Percentiles rank a stretch among this genome's conserved stretches.
Conservation (phyloP, 148 eudicot genomes). For the Bassia scoparia region DNA sequence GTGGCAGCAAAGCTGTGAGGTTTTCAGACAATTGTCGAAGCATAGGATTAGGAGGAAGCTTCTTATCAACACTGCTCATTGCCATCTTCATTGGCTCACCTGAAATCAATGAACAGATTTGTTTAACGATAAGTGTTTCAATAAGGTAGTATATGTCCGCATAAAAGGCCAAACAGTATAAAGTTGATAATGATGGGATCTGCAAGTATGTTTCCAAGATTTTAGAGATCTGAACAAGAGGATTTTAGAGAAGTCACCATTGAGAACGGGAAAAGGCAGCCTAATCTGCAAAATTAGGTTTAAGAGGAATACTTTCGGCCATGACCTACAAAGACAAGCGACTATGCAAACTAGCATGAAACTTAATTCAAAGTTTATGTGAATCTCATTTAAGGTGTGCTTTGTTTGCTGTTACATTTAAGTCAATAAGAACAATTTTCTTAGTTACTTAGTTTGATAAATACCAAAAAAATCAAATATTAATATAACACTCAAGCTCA, state of each 20-base stretch:
- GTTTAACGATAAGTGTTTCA: background rate
- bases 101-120: constrained; percentile 30
- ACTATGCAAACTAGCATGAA: too few relatives aligned
- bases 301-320: background rate
- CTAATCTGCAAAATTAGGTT: background rate
- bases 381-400: too few relatives aligned
- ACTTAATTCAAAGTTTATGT: too few relatives aligned
- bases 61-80: constrained; percentile 41
- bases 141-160: constrained; percentile 7
- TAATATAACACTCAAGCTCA: too few relatives aligned
- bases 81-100: constrained; percentile 95
- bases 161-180: background rate
- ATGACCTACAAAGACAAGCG: background rate
- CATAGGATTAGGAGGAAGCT: constrained; percentile 42
- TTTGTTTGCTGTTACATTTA: too few relatives aligned
- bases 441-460: too few relatives aligned
- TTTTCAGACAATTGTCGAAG: constrained; percentile 53
- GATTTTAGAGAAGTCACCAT: background rate
- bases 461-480: too few relatives aligned
- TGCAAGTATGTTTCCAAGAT: background rate
- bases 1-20: constrained; percentile 69
- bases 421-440: too few relatives aligned
- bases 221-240: background rate
- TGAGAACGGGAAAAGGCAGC: background rate
- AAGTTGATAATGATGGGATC: background rate